Base-by-base conservation (phyloP, 106 monocot genomes). In the Dioscorea zingiberensis region DNA sequence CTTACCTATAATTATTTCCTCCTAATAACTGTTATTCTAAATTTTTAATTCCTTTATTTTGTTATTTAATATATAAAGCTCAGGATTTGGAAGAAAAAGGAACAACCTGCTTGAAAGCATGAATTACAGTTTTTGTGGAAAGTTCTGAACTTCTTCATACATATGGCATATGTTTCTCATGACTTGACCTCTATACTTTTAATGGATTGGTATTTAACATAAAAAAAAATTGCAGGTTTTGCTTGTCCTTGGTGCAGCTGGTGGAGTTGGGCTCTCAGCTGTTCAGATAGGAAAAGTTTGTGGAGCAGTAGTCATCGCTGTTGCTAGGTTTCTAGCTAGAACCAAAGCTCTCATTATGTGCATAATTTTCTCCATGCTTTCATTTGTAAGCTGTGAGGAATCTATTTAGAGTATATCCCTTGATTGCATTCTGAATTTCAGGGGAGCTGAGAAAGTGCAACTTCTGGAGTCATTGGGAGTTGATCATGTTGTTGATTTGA, bases 201-300 rank as follows among this genome's bases (percentile, higher is more conserved):
- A 38, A 38, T 38, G 38, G 4, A 57, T 57, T 28, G 27, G 25
- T 59, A 27, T 38, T 64, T 45, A 21, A 38, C 46, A 21, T 21
- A 2, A 48, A 30, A 49, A 13, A 29, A 44, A 74, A 66, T 54
- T 83, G 48, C 73, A 97, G 97, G 97, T 97, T 7, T 72, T 98
- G 46, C 98, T 98, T 72, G 84, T 98, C 71, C 98, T 98, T 73
- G 92, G 93, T 84, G 98, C 93, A 65, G 98, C 98, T 76, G 98
- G 98, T 29, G 98, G 98, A 71, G 98, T 93, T 57, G 98, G 98
- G 18, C 61, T 89, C 64, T 89, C 98, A 21, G 98, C 98, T 61
- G 82, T 98, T 23, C 98, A 98, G 69, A 98, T 98, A 67, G 98
- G 93, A 55, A 98, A 98, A 77, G 78, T 83, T 58, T 89, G 89